Evolutionary conservation across 2,329 filamentous ascomycete genomes (phyloP).

Genomic region (Colletotrichum sp.): DNA sequence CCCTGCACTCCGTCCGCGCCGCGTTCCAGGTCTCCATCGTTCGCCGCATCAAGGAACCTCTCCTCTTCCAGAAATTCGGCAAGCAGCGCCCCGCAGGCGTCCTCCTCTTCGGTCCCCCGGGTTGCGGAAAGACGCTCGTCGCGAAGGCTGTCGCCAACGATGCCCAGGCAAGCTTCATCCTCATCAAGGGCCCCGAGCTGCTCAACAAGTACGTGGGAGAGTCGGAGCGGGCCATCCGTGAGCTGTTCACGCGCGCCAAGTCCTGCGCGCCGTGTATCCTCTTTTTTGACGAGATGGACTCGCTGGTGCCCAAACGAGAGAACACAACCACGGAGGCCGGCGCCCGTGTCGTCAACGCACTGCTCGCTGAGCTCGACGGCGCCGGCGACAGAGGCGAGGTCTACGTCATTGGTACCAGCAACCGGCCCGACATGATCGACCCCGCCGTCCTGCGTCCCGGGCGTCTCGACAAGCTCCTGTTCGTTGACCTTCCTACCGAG

Average conservation of each 20-base stretch:
- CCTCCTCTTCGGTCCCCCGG: conserved; percentile 94
- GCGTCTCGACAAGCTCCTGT: conserved; percentile 85
- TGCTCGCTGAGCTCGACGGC: conserved; percentile 93
- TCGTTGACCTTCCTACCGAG: conserved; percentile 82
- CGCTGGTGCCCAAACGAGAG: conserved; percentile 84
- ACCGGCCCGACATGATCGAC: conserved; percentile 95
- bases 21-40: conserved; percentile 88
- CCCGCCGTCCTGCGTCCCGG: conserved; percentile 93
- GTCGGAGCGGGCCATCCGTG: conserved; percentile 89
- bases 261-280: conserved; percentile 90
- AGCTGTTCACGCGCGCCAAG: conserved; percentile 88
- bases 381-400: conserved; percentile 81
- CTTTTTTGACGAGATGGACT: conserved; percentile 90
- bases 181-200: conserved; percentile 93
- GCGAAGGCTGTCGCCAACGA: conserved; percentile 97
- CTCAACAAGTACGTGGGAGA: conserved; percentile 98
- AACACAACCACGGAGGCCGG: conserved; percentile 81
- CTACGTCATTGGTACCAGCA: conserved; percentile 94
- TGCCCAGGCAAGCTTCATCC: conserved; percentile 96
- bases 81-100: conserved; percentile 85
- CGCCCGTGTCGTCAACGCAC: conserved; percentile 89
- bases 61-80: conserved; percentile 77
- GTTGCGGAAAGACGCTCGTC: conserved; percentile 94
- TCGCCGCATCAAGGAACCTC: conserved; percentile 83
- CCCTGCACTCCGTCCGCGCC: conserved; percentile 77